Percentiles rank a stretch among this genome's conserved stretches.
Conservation (phyloP, 257 asterid species). For the Paulownia fortunei region DNA sequence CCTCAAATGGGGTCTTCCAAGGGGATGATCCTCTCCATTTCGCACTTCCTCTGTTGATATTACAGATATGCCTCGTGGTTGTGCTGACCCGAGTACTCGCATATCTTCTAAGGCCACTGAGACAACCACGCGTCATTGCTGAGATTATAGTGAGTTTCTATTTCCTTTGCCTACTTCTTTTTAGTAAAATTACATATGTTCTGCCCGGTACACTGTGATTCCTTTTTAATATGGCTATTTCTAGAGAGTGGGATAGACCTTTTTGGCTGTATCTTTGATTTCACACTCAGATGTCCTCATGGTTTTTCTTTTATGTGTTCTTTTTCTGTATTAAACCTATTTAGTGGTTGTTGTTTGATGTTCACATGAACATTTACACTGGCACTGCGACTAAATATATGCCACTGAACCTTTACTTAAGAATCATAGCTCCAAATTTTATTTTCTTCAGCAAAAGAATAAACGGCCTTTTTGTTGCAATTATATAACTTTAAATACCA, state of each 20-base stretch:
- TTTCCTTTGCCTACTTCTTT: neutral
- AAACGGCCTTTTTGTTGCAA: neutral
- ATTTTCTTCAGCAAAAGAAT: neutral
- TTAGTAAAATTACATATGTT: neutral
- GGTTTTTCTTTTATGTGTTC: neutral
- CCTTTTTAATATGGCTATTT: neutral
- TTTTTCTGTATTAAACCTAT: neutral
- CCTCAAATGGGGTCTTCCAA: slow-evolving; percentile 69
- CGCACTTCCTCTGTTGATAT: slow-evolving; percentile 62
- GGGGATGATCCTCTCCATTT: slow-evolving; percentile 67
- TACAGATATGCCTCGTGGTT: slow-evolving; percentile 63
- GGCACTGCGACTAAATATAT: neutral
- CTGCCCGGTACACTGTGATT: neutral
- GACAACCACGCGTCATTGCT: slow-evolving; percentile 78
- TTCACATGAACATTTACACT: neutral
- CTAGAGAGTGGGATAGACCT: neutral
- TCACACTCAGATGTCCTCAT: neutral
- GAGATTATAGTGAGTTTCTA: slow-evolving; percentile 62
- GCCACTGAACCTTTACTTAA: neutral
- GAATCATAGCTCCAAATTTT: neutral
- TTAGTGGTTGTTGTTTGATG: neutral
- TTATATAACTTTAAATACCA: neutral
- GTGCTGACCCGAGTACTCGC: slow-evolving; percentile 60
- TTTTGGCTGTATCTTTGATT: neutral
- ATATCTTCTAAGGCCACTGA: slow-evolving; percentile 51